Evolutionary conservation across 2,329 filamentous ascomycete genomes (phyloP).

Genomic region (Claviceps africana): DNA sequence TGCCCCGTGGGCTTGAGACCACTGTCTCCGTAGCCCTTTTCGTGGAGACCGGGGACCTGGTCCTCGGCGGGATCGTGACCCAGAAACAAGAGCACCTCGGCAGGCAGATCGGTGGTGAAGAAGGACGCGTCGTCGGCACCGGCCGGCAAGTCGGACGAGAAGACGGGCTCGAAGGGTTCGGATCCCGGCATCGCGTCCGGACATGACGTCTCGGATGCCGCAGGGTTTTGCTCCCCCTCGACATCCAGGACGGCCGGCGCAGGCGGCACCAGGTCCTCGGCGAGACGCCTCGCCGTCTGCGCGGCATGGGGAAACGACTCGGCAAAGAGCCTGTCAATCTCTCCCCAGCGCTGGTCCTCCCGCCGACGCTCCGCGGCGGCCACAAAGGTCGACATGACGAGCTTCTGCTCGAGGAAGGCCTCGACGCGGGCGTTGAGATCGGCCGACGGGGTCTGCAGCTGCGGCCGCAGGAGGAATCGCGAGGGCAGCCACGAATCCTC

Average conservation of each 20-base stretch:
- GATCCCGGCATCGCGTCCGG: not conserved
- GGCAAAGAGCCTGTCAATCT: conserved; percentile 1
- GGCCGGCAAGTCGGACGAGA: not conserved
- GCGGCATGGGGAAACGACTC: conserved; percentile 1
- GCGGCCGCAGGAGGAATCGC: not conserved
- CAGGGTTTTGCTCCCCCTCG: not conserved
- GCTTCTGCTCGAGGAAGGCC: conserved; percentile 1
- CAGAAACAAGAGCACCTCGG: not conserved
- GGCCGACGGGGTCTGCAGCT: not conserved
- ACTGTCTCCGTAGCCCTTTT: not conserved
- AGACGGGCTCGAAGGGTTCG: not conserved
- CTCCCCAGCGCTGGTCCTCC: not conserved
- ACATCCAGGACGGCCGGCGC: not conserved
- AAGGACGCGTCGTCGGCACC: not conserved
- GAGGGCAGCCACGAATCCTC: conserved; percentile 43
- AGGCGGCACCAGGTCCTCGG: not conserved
- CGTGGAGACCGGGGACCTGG: not conserved
- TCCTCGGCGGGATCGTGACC: not conserved
- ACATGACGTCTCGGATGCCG: too few relatives aligned
- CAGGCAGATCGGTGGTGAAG: not conserved
- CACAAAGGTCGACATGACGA: not conserved
- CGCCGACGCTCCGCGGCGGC: not conserved
- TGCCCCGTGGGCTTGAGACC: not conserved
- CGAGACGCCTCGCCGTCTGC: not conserved
- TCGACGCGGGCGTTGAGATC: conserved; percentile 1